Evolutionary conservation across 768 basidiomycete species (phyloP).

Genomic region (Kwoniella sp.): DNA sequence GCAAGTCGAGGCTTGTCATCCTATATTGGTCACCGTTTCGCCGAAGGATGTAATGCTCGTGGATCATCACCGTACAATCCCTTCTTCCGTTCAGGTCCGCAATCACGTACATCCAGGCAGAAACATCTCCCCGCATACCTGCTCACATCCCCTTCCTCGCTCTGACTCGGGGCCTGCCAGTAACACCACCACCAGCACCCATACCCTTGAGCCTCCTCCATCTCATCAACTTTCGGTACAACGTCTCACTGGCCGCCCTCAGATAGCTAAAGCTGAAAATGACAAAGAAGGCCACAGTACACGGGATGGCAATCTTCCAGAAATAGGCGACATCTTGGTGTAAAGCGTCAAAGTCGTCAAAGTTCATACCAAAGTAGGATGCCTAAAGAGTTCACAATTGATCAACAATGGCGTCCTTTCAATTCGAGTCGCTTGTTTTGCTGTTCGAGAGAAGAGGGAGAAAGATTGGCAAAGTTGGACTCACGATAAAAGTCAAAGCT

Average conservation of each 20-base stretch:
- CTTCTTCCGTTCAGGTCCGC: no score
- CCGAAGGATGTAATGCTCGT: no score
- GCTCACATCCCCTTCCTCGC: background rate
- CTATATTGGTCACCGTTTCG: no score
- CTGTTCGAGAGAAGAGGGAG: no score
- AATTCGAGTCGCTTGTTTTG: no score
- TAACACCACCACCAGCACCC: background rate
- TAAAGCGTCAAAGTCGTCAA: slow-evolving; percentile 37
- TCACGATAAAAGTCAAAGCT: slow-evolving; percentile 48
- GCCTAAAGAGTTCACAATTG: no score
- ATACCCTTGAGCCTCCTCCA: slow-evolving; percentile 16
- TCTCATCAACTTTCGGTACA: slow-evolving; percentile 11
- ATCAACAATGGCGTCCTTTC: no score
- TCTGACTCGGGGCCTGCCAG: background rate
- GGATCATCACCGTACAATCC: no score
- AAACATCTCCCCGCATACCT: no score
- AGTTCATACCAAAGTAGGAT: slow-evolving; percentile 53
- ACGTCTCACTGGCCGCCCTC: slow-evolving; percentile 12
- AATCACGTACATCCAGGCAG: no score
- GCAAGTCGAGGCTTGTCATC: no score
- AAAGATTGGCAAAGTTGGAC: slow-evolving; percentile 15
- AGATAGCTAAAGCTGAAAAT: slow-evolving; percentile 50
- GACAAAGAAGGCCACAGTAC: slow-evolving; percentile 50
- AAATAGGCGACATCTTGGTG: slow-evolving; percentile 44
- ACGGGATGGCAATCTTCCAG: slow-evolving; percentile 53